Base-by-base conservation (phyloP, 2,329 filamentous ascomycete species). In the Calonectria honghensis region DNA sequence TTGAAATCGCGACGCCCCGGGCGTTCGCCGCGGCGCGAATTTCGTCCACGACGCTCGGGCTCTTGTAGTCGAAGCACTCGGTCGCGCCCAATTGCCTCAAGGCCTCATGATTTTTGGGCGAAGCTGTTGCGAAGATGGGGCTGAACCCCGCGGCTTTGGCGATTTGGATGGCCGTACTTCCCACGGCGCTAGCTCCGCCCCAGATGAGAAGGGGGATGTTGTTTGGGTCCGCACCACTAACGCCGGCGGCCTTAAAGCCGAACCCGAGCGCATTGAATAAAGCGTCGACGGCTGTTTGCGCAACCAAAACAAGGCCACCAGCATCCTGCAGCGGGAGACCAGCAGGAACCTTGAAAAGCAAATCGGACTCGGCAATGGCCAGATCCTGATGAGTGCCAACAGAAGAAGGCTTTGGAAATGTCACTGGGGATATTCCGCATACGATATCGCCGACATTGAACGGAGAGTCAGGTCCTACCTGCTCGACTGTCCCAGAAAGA, bases 171-270 rank as follows among this genome's bases (percentile, higher is more conserved):
- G 83, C 83, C 29, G 79, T 81, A 37, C 80, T 75, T 10, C 85
- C 85, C 1, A 86, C 84, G 50, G 79, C 81, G 1, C 81, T 81
- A 5, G 80, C 81, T 10, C 83, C 85, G n/a, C 84, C 85, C 85
- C 85, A 86, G 54, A 86, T 80, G 20, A 86, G 29, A 31, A 75
- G 68, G 0, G 68, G 63, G 0, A 67, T 59, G 3, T 54, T 29
- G 1, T 20, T 71, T 18, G 72, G 59, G 11, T 71, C 61, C 4
- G 65, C 20, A 0, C 72, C 72, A 1, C 57, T 61, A 14, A 70
- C 50, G 1, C 39, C 41, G 3, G 59, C 67, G 24, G 51, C 50
- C 3, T 39, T 37, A 27, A 73, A 20, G 0, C 48, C 57, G 59
- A 66, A 70, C 3, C 39, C 72, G 7, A 73, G 50, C 2, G 50